Evolutionary conservation across 768 basidiomycete genomes (phyloP), one percentile per base, ranked within the genome.

Genomic region (Agaricus blazei): DNA sequence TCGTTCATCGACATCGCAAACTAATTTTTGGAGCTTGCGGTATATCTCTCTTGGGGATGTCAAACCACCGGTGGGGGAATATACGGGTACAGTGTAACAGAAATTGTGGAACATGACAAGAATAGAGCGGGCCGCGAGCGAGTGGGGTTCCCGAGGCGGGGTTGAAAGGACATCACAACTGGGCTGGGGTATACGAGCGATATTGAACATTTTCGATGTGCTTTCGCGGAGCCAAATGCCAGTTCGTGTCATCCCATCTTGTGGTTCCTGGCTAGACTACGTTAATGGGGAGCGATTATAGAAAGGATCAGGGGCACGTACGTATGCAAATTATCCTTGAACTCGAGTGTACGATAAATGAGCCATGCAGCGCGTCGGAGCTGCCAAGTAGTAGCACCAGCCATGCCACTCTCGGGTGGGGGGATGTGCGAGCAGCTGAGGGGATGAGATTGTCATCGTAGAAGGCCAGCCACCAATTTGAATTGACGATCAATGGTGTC

Each of bases 381-480:
- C 68, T 98, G 95, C 91, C 92, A 93, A 15, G 82, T 77, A 0
- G 86, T 88, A 48, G 88, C 76, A 15, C 75, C 77, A 23, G 69
- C 67, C 48, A 56, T 56, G 8, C 41, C 54, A 24, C 45, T 42
- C 41, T 56, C 31, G n/a, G 34, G 6, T 5, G 44, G 48, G 19
- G 12, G 9, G 9, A 1, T 14, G 28, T 43, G 40, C 69, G 68
- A 12, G 72, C 72, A 46, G 65, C 67, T 6, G 65, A 68, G 7
- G 87, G 93, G 42, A 90, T 77, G 19, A 64, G 72, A 2, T 77
- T 64, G 68, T 97, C 93, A 58, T 95, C 85, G 42, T 78, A 73
- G 66, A 94, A 89, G 2, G 91, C 76, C 24, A 97, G 74, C 95
- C 95, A 98, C 94, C 94, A 98, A 65, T 97, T 98, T 3, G 93